A percentile compares a stretch with the other conserved stretches of the same genome.
These are phyloP conservation scores for Cyphellophora attinorum DNA, from an alignment of 2,329 filamentous ascomycete species.

Conservation along the genomic window DNA sequence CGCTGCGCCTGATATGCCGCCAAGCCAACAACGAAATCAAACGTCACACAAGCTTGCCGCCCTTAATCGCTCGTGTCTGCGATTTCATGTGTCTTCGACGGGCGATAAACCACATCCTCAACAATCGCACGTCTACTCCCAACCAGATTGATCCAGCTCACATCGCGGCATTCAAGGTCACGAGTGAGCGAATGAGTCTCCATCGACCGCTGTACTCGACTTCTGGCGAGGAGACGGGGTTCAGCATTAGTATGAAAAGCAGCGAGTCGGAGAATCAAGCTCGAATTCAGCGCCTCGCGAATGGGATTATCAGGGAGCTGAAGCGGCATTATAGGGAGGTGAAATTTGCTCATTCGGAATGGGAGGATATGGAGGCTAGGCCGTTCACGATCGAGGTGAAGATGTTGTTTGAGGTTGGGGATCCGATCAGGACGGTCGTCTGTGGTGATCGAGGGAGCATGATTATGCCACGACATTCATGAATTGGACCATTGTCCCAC, in stretches of 20 bases:
- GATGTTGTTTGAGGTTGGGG: not conserved
- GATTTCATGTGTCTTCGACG: not conserved
- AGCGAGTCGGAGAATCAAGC: not conserved
- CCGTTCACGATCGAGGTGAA: not conserved
- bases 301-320: not conserved
- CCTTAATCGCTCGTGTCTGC: not conserved
- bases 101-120: not conserved
- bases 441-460: no score
- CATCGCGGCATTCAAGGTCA: not conserved
- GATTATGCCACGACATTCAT: no score
- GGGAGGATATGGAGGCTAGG: not conserved
- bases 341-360: not conserved
- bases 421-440: no score
- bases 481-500: no score
- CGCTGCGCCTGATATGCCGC: not conserved
- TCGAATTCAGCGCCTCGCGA: not conserved
- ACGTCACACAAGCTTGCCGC: not conserved
- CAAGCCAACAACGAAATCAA: conserved; percentile 1
- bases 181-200: not conserved
- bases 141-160: not conserved
- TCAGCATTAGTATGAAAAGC: not conserved
- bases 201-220: not conserved
- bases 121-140: not conserved
- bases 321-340: not conserved
- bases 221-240: not conserved